Conservation (phyloP, 257 asterid genomes). For the Henckelia pumila region DNA sequence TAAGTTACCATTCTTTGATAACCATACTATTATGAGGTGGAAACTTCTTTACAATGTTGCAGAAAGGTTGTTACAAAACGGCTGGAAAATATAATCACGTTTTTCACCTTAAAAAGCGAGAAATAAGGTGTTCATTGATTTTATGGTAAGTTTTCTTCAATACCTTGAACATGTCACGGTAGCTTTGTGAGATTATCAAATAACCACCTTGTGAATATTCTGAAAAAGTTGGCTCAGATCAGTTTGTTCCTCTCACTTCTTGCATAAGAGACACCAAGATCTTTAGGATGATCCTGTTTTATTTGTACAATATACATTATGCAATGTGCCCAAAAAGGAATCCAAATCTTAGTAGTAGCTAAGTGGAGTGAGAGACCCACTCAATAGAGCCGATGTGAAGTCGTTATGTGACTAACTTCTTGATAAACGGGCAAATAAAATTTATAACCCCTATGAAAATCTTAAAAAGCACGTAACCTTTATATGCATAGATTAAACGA, state of each 20-base stretch:
- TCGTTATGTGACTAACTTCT: neutral
- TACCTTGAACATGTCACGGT: neutral
- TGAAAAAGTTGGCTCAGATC: neutral
- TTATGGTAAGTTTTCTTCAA: neutral
- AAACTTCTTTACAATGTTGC: no score
- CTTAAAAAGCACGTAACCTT: neutral
- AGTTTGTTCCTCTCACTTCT: neutral
- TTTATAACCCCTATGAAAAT: neutral
- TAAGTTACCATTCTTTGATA: no score
- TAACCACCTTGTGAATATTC: neutral
- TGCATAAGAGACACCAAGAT: neutral
- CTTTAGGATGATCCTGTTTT: neutral
- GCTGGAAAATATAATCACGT: no score
- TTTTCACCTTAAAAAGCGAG: no score
- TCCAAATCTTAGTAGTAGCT: neutral
- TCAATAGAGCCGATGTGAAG: neutral
- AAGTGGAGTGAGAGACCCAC: neutral
- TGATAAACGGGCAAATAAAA: neutral
- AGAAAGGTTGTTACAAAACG: no score
- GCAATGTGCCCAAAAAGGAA: neutral
- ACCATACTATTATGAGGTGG: no score
- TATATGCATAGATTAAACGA: no score
- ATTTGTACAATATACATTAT: neutral
- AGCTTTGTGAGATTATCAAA: neutral
- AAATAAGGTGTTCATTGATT: no score